Percentiles rank a stretch among this genome's conserved stretches.
phyloP scores from a whole-genome alignment of 306 rosid species.

The Canavalia gladiata region DNA sequence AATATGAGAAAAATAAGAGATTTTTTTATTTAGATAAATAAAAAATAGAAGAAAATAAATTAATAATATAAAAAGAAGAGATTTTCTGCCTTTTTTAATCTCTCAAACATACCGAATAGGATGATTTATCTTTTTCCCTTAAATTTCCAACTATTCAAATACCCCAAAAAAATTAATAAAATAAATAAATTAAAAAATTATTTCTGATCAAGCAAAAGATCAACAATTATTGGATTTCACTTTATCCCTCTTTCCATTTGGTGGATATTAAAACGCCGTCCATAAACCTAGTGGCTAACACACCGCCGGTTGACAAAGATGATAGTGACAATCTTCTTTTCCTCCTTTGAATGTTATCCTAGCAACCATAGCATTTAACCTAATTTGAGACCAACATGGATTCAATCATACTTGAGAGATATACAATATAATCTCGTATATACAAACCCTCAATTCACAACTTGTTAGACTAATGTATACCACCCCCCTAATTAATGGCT shows the following conservation, averaged over 20 bases:
- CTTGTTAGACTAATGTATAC: conserved; percentile 20
- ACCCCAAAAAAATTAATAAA: too few species aligned
- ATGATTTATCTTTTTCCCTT: too few species aligned
- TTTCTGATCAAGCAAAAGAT: background rate
- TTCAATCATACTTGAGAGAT: conserved; percentile 14
- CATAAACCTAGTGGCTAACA: conserved; percentile 57
- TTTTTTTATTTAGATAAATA: too few species aligned
- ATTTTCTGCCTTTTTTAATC: too few species aligned
- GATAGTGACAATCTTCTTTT: conserved; percentile 46
- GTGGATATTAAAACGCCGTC: conserved; percentile 31
- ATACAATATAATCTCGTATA: background rate
- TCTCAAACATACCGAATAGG: too few species aligned
- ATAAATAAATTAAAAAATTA: too few species aligned
- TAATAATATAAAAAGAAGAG: too few species aligned
- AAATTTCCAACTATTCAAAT: too few species aligned
- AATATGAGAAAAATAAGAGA: too few species aligned
- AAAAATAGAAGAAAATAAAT: too few species aligned
- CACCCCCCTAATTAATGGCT: background rate
- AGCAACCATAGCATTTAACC: conserved; percentile 51
- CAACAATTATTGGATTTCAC: background rate
- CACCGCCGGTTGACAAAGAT: conserved; percentile 70
- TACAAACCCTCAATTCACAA: conserved; percentile 26
- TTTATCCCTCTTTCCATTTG: conserved; percentile 1
- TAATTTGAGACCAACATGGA: background rate
- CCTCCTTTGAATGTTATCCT: conserved; percentile 30